Evolutionary conservation across 257 asterid species (phyloP).

Genomic region (Galeopsis tetrahit): DNA sequence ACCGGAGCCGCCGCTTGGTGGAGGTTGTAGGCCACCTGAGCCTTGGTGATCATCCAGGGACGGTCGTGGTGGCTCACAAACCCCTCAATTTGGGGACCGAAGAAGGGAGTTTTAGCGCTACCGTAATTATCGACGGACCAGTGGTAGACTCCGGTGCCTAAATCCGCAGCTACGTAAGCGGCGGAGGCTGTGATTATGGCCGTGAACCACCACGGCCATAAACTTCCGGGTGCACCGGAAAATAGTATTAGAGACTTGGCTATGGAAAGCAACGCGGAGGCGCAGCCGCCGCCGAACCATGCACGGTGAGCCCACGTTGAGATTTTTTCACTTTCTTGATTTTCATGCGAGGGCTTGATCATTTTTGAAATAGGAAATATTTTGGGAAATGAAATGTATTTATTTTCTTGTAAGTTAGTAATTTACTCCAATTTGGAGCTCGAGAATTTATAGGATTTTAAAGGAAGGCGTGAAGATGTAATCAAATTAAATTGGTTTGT

Average conservation of each 20-base stretch:
- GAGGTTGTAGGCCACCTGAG: slow-evolving; percentile 40
- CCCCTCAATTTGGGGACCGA: slow-evolving; percentile 48
- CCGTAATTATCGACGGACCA: slow-evolving; percentile 63
- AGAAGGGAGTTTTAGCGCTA: slow-evolving; percentile 37
- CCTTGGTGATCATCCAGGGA: slow-evolving; percentile 41
- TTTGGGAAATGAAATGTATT: background rate
- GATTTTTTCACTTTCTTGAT: background rate
- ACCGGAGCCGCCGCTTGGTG: slow-evolving; percentile 35
- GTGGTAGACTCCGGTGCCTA: slow-evolving; percentile 49
- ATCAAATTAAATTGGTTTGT: too few species aligned
- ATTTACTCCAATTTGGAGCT: too few species aligned
- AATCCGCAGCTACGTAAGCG: slow-evolving; percentile 48
- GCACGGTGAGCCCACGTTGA: slow-evolving; percentile 40
- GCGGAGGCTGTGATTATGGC: slow-evolving; percentile 14
- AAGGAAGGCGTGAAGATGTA: too few species aligned
- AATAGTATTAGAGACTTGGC: slow-evolving; percentile 30
- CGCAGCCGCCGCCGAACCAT: slow-evolving; percentile 44
- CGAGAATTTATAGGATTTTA: too few species aligned
- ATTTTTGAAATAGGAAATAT: background rate
- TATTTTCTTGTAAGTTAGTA: background rate
- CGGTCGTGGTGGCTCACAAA: slow-evolving; percentile 51
- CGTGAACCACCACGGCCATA: slow-evolving; percentile 34
- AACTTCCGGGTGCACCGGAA: background rate
- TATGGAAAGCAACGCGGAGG: slow-evolving; percentile 36
- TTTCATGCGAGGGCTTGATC: background rate